Percentiles rank a stretch among this genome's conserved stretches.
These are phyloP conservation scores for Prunus mume DNA, from an alignment of 306 rosid species.

Conservation along the genomic window DNA sequence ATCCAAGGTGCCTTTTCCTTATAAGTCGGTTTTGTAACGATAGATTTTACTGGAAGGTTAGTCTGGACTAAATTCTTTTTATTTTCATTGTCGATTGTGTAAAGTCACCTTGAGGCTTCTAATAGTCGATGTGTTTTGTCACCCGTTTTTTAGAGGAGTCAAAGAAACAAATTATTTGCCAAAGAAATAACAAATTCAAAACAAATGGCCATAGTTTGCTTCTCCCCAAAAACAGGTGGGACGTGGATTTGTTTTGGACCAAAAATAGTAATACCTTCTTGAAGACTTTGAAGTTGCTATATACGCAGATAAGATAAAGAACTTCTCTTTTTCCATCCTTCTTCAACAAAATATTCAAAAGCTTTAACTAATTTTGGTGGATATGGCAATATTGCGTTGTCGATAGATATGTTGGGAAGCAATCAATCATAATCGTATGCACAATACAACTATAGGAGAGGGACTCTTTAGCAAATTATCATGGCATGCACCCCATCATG, in stretches of 20 bases:
- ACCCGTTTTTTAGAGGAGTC: too few relatives aligned
- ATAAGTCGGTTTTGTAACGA: background rate
- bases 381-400: background rate
- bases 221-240: background rate
- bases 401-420: background rate
- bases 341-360: background rate
- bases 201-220: background rate
- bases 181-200: too few relatives aligned
- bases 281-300: background rate
- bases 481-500: background rate
- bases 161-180: too few relatives aligned
- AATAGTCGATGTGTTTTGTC: background rate
- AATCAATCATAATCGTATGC: background rate
- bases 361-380: background rate
- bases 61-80: too few relatives aligned
- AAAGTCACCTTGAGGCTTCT: too few relatives aligned
- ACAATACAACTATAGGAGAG: background rate
- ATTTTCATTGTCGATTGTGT: too few relatives aligned
- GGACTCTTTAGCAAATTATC: background rate
- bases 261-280: background rate
- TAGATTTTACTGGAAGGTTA: too few relatives aligned
- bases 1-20: background rate
- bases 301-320: background rate
- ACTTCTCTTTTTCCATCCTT: background rate
- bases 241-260: background rate